Percentiles rank a stretch among this genome's conserved stretches.
These are phyloP conservation scores for Astragalus membranaceus DNA, from an alignment of 306 rosid species.

Conservation along the genomic window DNA sequence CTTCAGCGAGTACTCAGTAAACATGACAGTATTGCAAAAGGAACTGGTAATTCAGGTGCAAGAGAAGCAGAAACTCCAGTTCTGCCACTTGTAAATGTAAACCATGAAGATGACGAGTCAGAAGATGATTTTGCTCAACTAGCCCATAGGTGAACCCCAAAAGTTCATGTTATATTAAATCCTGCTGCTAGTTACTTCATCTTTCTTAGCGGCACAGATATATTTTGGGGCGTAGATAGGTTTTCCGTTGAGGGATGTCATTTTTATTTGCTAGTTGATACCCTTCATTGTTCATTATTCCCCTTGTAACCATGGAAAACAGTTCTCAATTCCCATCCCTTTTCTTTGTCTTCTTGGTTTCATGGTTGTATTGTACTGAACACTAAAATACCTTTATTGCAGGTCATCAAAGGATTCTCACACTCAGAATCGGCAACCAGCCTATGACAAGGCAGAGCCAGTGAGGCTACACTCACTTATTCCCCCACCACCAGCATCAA, in stretches of 20 bases:
- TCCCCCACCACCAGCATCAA: slow-evolving; percentile 84
- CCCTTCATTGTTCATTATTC: neutral
- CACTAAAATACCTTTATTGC: slow-evolving; percentile 26
- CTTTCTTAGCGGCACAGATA: neutral
- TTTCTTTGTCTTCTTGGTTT: neutral
- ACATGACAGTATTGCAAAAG: slow-evolving; percentile 63
- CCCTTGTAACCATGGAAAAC: neutral
- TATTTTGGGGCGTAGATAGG: neutral
- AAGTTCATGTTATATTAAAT: slow-evolving; percentile 10
- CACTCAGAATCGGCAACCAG: slow-evolving; percentile 45
- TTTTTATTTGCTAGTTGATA: slow-evolving; percentile 4
- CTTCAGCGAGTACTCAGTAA: slow-evolving; percentile 73
- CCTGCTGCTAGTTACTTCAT: neutral
- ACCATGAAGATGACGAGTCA: slow-evolving; percentile 77
- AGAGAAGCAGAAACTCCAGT: slow-evolving; percentile 50
- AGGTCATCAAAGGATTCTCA: slow-evolving; percentile 65
- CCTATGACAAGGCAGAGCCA: slow-evolving; percentile 39
- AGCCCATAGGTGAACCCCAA: slow-evolving; percentile 62
- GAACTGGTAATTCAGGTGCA: slow-evolving; percentile 34
- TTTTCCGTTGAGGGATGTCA: neutral
- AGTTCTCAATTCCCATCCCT: neutral
- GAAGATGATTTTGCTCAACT: slow-evolving; percentile 85
- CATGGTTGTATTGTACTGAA: neutral
- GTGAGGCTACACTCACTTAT: slow-evolving; percentile 43
- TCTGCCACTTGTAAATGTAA: slow-evolving; percentile 64